phyloP scores from a whole-genome alignment of 2,329 filamentous ascomycete species.

The Coniochaeta pulveracea region DNA sequence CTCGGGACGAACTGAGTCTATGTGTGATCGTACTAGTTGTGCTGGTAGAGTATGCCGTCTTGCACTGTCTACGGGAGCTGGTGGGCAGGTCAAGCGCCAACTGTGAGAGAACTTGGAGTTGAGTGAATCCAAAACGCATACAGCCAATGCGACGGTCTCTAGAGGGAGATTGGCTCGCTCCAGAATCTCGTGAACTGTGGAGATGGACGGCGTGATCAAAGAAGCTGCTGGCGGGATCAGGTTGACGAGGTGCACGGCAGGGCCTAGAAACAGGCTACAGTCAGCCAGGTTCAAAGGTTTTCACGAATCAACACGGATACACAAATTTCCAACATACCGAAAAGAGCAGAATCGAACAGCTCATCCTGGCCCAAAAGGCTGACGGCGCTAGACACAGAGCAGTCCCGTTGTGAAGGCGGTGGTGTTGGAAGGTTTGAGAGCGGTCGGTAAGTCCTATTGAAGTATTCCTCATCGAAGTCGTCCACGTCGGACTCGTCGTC shows the following conservation, averaged over 20 bases:
- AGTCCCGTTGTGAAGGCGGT: conserved; percentile 40
- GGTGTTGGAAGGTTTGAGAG: conserved; percentile 59
- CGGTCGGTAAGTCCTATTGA: conserved; percentile 49
- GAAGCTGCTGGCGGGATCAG: conserved; percentile 54
- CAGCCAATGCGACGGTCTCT: conserved; percentile 52
- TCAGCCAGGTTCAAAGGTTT: conserved; percentile 20
- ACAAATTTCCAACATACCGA: conserved; percentile 29
- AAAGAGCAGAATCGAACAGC: conserved; percentile 25
- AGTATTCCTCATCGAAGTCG: conserved; percentile 41
- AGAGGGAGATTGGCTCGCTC: conserved; percentile 44
- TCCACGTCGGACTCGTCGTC: conserved; percentile 24
- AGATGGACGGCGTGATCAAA: conserved; percentile 43
- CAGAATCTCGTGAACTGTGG: conserved; percentile 49
- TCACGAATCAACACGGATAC: conserved; percentile 2
- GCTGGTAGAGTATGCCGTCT: conserved; percentile 33
- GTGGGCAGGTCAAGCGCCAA: conserved; percentile 50
- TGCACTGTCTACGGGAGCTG: conserved; percentile 19
- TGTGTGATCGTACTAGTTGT: conserved; percentile 28
- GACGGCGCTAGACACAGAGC: conserved; percentile 29
- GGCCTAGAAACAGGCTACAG: conserved; percentile 41
- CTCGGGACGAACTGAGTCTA: conserved; percentile 51
- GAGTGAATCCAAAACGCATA: conserved; percentile 56
- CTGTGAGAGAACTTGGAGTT: conserved; percentile 49
- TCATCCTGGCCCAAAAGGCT: conserved; percentile 32
- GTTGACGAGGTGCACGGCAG: conserved; percentile 55